These are phyloP conservation scores for Fusarium sp. DNA, from an alignment of 2,329 filamentous ascomycete species.

Conservation along the genomic window DNA sequence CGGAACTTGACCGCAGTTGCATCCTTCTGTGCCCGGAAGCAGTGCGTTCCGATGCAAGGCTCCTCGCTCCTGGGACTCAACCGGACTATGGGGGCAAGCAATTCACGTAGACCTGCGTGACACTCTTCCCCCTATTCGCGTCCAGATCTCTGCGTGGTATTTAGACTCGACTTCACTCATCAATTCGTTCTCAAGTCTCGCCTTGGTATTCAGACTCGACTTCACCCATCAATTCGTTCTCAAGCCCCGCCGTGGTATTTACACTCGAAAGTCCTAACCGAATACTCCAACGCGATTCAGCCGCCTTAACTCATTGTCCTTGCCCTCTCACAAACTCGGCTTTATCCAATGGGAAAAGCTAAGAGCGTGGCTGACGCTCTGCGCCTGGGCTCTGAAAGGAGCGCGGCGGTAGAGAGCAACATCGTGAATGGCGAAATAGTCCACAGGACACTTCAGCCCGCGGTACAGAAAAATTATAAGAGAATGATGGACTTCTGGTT, in stretches of 20 bases:
- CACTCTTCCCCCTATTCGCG: background rate
- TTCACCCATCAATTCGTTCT: background rate
- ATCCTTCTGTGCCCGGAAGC: slow-evolving; percentile 3
- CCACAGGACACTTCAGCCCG: background rate
- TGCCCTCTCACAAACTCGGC: background rate
- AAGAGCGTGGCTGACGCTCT: background rate
- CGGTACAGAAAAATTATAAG: background rate
- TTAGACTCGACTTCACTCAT: background rate
- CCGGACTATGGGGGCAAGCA: background rate
- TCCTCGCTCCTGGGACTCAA: background rate
- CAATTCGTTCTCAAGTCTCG: background rate
- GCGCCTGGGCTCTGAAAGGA: background rate
- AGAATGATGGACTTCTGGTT: background rate
- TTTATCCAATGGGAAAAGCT: background rate
- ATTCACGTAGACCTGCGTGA: background rate
- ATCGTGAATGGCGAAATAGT: background rate
- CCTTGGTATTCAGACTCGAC: background rate
- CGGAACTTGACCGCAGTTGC: slow-evolving; percentile 1
- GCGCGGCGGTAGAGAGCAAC: background rate
- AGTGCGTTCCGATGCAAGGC: background rate
- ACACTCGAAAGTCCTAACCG: background rate
- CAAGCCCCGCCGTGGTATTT: background rate
- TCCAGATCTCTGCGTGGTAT: background rate
- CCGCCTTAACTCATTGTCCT: background rate
- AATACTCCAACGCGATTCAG: background rate